Conservation (phyloP, 192 early-diverging fungal species). For the Rhizophagus clarus region DNA sequence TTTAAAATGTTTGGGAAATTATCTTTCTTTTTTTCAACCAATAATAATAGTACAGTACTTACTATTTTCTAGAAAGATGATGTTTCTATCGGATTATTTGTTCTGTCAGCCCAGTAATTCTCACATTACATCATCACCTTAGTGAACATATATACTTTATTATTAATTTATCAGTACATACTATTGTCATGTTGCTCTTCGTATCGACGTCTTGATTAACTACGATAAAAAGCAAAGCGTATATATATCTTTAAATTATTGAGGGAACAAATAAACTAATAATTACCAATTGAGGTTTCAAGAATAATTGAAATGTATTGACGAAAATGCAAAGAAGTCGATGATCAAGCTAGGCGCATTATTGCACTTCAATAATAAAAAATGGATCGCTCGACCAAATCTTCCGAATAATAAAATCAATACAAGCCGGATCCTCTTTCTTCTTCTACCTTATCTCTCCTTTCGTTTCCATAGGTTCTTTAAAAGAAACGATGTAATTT, state of each 20-base stretch:
- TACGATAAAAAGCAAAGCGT: not conserved
- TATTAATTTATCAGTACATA: not conserved
- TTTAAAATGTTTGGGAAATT: not conserved
- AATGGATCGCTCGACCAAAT: constrained; percentile 60
- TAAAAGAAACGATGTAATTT: not conserved
- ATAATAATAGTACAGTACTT: not conserved
- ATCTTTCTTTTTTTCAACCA: not conserved
- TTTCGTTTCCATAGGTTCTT: constrained; percentile 21
- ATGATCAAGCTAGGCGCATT: constrained; percentile 54
- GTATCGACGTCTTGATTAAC: not conserved
- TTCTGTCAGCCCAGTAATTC: constrained; percentile 16
- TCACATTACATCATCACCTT: constrained; percentile 1
- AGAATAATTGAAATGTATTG: constrained; percentile 56
- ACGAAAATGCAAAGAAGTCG: constrained; percentile 74
- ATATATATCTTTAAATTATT: not conserved
- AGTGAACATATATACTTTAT: not conserved
- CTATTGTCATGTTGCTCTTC: not conserved
- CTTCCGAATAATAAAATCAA: constrained; percentile 66
- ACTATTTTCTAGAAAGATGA: constrained; percentile 12
- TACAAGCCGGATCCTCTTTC: constrained; percentile 51
- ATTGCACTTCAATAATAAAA: constrained; percentile 70
- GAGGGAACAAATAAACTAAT: not conserved
- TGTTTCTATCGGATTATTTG: not conserved
- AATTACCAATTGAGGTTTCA: constrained; percentile 53
- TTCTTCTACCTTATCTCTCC: constrained; percentile 51